Evolutionary conservation across 2,329 filamentous ascomycete genomes (phyloP), one percentile per base, ranked within the genome.

Genomic region (Aspergillus quadrilineatus): DNA sequence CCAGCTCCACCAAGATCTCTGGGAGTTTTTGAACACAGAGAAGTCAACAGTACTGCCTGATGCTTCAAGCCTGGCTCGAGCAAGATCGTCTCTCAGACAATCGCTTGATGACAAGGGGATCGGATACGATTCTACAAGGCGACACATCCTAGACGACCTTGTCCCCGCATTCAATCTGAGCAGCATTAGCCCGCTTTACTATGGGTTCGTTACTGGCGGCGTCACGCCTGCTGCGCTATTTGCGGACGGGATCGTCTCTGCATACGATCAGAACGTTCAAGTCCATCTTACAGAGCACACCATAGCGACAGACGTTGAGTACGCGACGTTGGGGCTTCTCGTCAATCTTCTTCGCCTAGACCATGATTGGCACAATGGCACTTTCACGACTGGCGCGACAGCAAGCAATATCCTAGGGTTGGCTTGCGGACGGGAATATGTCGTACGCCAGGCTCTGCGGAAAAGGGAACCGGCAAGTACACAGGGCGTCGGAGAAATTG

Each of bases 181-280:
- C 66, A 86, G 85, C 62, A 80, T 82, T 42, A 85, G 82, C 43
- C 73, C 85, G 9, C 84, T 85, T 53, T 96, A 95, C 79, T 95
- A 90, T 71, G 92, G 91, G 57, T 96, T 97, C 70, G 89, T 97
- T 5, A 96, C 88, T 0, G 93, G 93, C 44, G 89, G 90, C 12
- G 80, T 82, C 6, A 89, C 92, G 0, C 90, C 91, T 5, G 85
- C 91, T 26, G 92, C 92, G 32, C 82, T 88, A 63, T 83, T 90
- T 53, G 92, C 91, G 1, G 93, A 97, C 71, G 89, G 91, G 61
- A 75, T 96, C n/a, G 91, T 93, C 59, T 87, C 87, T 4, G 82
- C 84, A 7, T 83, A 88, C 59, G 92, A 97, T 69, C 90, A 96
- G 70, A 96, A 92, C 71, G 86, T 92, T 4, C 83, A 87, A 56